Conservation (phyloP, 2,329 filamentous ascomycete species). For the Alternaria sp. region DNA sequence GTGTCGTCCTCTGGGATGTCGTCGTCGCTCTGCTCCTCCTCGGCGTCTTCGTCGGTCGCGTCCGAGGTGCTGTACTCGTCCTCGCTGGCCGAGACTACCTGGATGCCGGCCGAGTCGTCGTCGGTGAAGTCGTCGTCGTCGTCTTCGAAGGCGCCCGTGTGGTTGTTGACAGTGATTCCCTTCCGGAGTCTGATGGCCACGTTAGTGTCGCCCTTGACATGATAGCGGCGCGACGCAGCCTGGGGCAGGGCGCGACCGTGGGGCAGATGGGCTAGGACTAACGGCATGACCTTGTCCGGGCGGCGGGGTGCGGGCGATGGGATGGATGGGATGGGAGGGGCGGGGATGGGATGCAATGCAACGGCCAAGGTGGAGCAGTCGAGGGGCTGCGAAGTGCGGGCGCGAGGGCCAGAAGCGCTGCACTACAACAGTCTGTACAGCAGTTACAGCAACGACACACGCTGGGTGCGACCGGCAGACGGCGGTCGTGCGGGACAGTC, state of each 20-base stretch:
- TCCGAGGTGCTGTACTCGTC: conserved; percentile 36
- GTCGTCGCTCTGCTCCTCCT: conserved; percentile 30
- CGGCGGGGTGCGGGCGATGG: conserved; percentile 25
- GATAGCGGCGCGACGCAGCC: conserved; percentile 23
- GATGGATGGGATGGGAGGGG: not conserved
- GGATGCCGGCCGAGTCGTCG: conserved; percentile 43
- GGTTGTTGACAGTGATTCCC: conserved; percentile 49
- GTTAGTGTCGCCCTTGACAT: conserved; percentile 47
- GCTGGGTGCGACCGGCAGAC: not conserved
- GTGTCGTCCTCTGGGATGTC: conserved; percentile 32
- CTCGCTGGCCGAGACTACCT: conserved; percentile 41
- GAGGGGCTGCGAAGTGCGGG: not conserved
- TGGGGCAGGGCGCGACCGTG: conserved; percentile 35
- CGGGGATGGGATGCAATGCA: not conserved
- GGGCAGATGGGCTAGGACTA: conserved; percentile 49
- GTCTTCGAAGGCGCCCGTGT: conserved; percentile 42
- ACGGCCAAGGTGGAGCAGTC: not conserved
- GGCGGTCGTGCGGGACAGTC: not conserved
- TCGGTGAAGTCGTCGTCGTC: conserved; percentile 36
- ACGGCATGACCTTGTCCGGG: conserved; percentile 45
- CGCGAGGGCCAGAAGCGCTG: not conserved
- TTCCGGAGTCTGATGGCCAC: conserved; percentile 45
- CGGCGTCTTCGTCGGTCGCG: conserved; percentile 37
- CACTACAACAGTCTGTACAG: conserved; percentile 9
- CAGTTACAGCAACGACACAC: not conserved